Base-by-base conservation (phyloP, 345 rosid species). In the Dovyalis caffra region DNA sequence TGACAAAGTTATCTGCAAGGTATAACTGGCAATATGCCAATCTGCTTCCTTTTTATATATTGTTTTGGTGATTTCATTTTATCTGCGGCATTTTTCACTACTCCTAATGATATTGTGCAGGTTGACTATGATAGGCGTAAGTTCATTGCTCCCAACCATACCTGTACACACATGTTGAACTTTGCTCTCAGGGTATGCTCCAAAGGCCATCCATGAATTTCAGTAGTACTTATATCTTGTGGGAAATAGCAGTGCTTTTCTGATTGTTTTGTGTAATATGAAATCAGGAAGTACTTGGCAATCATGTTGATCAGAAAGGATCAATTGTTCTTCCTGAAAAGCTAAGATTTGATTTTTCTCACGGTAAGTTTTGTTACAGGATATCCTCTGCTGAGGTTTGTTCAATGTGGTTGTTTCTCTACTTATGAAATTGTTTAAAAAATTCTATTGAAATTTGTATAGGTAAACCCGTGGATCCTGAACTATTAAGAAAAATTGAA, bases 241-340 rank as follows among this genome's bases (percentile, higher is more conserved):
- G 61, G 29, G n/a, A 2, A 10, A 47, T 12, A 49, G 15, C 2
- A 14, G 38, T 64, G 21, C 47, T 33, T 25, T 78, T 78, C 51
- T 58, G 38, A 34, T 15, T 31, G 66, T 66, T 70, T 16, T 37
- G 45, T 47, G 21, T 66, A 32, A 51, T 71, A 69, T 77, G 64
- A 77, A 62, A 76, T 70, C 88, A 95, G 99, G 92, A 96, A 83
- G 97, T 93, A 35, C 93, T 96, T 53, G 99, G 98, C 14, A 80
- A 88, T 86, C 99, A 96, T 80, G 88, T 96, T 80, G 98, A 96
- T 80, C 98, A 93, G 86, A 93, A 96, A 83, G 99, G 98, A 75
- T 96, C 99, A 51, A 90, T 93, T 53, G 98, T 96, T 83, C 97
- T 96, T 70, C 97, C 97, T 68, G 99, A 93, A 83, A 96, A 96